A percentile compares a stretch with the other conserved stretches of the same genome.
phyloP scores from a whole-genome alignment of 805 yeast species.

The Teunomyces aglyptinius region DNA sequence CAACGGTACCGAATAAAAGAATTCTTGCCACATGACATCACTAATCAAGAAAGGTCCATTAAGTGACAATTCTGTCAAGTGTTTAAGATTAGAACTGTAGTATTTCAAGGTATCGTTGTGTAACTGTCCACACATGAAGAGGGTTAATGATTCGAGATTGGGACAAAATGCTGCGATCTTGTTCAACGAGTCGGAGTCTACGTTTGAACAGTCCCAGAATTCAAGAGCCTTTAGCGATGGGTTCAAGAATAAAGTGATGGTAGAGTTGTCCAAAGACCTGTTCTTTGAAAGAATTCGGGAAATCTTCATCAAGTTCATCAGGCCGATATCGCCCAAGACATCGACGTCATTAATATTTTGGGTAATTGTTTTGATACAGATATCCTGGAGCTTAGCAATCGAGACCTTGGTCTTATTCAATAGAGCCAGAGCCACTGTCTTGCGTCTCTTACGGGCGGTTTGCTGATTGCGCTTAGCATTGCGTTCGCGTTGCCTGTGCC shows the following conservation, averaged over 20 bases:
- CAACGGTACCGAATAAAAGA: conserved; percentile 58
- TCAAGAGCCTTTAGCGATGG: conserved; percentile 56
- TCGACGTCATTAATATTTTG: conserved; percentile 72
- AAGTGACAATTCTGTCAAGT: conserved; percentile 55
- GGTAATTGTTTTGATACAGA: conserved; percentile 69
- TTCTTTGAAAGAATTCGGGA: conserved; percentile 77
- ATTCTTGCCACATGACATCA: conserved; percentile 72
- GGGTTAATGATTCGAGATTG: conserved; percentile 56
- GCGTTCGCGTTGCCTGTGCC: conserved; percentile 39
- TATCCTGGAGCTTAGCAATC: conserved; percentile 74
- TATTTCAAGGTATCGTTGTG: conserved; percentile 73
- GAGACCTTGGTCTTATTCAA: conserved; percentile 65
- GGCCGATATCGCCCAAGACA: conserved; percentile 83
- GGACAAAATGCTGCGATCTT: conserved; percentile 81
- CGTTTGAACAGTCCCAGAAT: conserved; percentile 90
- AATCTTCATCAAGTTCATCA: conserved; percentile 65
- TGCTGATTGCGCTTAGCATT: conserved; percentile 51
- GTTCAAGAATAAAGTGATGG: conserved; percentile 71
- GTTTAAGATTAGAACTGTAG: conserved; percentile 54
- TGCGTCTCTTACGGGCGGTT: conserved; percentile 69
- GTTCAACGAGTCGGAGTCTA: conserved; percentile 62
- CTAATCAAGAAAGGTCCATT: conserved; percentile 90
- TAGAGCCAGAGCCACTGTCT: conserved; percentile 79
- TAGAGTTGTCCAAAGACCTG: conserved; percentile 70
- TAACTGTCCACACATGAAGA: conserved; percentile 92